Percentiles rank a stretch among this genome's conserved stretches.
Conservation (phyloP, 129 eudicot genomes). For the Flaveria ramosissima region DNA sequence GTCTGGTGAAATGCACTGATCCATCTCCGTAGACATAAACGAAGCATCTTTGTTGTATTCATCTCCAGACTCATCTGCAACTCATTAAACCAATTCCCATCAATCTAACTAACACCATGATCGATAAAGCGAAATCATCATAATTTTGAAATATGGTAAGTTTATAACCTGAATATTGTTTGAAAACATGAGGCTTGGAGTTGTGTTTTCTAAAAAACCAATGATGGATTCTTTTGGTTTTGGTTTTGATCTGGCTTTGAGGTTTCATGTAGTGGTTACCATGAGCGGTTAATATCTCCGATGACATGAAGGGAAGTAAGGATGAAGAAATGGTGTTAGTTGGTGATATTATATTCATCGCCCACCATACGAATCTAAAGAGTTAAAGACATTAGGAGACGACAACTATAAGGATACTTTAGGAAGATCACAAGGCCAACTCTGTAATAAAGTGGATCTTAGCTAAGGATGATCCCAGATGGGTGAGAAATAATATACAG, state of each 20-base stretch:
- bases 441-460: too few relatives aligned
- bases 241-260: constrained; percentile 18
- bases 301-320: background rate
- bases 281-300: constrained; percentile 22
- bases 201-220: constrained; percentile 53
- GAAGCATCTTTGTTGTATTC: constrained; percentile 47
- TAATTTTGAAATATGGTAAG: background rate
- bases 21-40: constrained; percentile 43
- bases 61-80: constrained; percentile 41
- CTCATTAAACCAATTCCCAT: constrained; percentile 5
- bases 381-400: too few relatives aligned
- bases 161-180: constrained; percentile 42
- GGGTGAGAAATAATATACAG: too few relatives aligned
- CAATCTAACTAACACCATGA: constrained; percentile 10
- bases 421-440: too few relatives aligned
- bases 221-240: constrained; percentile 30
- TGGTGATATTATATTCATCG: constrained; percentile 39
- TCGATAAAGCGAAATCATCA: background rate
- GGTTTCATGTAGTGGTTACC: constrained; percentile 44
- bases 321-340: constrained; percentile 19
- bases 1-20: constrained; percentile 45
- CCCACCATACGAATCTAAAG: constrained; percentile 17
- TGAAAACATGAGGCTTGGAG: constrained; percentile 31
- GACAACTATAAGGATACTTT: too few relatives aligned
- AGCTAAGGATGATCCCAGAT: too few relatives aligned